phyloP scores from a whole-genome alignment of 2,329 filamentous ascomycete genomes.

The Colletotrichum lindemuthianum region DNA sequence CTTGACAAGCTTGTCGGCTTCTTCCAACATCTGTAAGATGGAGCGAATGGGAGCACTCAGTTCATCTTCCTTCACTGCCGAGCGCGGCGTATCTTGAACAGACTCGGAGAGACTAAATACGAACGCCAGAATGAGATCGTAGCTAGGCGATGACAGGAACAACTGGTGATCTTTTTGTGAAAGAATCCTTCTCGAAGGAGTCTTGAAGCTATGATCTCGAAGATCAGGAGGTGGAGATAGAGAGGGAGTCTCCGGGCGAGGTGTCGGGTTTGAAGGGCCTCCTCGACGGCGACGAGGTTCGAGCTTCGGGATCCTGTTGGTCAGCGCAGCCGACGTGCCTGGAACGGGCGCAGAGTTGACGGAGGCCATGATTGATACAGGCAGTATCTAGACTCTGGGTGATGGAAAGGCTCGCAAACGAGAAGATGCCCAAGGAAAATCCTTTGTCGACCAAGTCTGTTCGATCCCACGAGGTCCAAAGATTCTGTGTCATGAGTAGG shows the following conservation, averaged over 20 bases:
- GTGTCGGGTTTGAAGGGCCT: conserved; percentile 63
- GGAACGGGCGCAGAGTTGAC: not conserved
- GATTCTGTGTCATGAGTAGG: too few relatives aligned
- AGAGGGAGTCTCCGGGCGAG: conserved; percentile 79
- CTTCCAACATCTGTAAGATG: conserved; percentile 76
- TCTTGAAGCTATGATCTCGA: conserved; percentile 68
- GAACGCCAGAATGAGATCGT: conserved; percentile 82
- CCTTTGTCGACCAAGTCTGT: too few relatives aligned
- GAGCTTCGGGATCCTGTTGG: conserved; percentile 68
- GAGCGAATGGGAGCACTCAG: conserved; percentile 69
- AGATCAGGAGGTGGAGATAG: conserved; percentile 75
- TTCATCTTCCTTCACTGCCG: conserved; percentile 64
- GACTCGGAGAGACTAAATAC: conserved; percentile 88
- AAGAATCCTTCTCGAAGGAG: conserved; percentile 82
- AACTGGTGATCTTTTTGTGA: conserved; percentile 82
- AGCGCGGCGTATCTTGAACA: conserved; percentile 76
- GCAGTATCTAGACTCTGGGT: not conserved
- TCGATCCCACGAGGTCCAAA: too few relatives aligned
- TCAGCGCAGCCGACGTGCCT: not conserved
- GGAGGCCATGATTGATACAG: conserved; percentile 19
- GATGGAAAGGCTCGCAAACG: not conserved
- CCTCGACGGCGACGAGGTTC: conserved; percentile 69
- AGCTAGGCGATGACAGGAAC: conserved; percentile 82
- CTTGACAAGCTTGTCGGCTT: conserved; percentile 73
- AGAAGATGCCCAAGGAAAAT: too few relatives aligned